Evolutionary conservation across 2,329 filamentous ascomycete species (phyloP).

Genomic region (Helminthosporium solani): DNA sequence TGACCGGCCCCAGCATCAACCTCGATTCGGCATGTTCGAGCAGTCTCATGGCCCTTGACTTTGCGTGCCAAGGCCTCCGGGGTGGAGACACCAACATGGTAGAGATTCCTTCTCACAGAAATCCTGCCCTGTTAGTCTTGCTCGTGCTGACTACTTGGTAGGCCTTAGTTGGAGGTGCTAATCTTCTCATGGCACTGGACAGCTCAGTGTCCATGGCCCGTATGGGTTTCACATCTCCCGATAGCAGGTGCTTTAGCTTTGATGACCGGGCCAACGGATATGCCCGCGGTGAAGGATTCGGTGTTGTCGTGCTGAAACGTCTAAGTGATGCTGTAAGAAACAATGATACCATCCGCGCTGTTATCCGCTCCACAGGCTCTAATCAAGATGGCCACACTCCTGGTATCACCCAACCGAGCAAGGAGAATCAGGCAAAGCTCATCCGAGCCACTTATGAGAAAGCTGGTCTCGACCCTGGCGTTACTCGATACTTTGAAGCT

Average conservation of each 20-base stretch:
- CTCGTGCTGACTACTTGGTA: not conserved
- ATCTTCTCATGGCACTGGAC: constrained; percentile 16
- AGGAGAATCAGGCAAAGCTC: constrained; percentile 47
- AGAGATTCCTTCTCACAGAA: not conserved
- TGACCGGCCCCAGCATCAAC: constrained; percentile 24
- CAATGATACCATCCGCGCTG: constrained; percentile 28
- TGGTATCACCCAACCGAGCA: constrained; percentile 26
- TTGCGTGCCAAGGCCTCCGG: constrained; percentile 19
- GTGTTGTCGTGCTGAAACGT: constrained; percentile 27
- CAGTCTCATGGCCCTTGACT: constrained; percentile 23
- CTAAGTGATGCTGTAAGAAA: constrained; percentile 17
- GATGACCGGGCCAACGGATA: constrained; percentile 64
- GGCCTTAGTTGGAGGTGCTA: not conserved
- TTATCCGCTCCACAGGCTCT: constrained; percentile 29
- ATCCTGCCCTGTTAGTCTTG: not conserved
- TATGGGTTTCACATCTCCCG: constrained; percentile 31
- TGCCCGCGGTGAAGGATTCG: constrained; percentile 61
- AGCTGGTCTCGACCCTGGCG: constrained; percentile 36
- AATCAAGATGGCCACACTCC: constrained; percentile 23
- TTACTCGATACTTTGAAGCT: constrained; percentile 28
- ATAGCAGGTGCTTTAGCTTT: constrained; percentile 32
- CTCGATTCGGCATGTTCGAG: constrained; percentile 33
- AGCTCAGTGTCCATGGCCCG: constrained; percentile 8
- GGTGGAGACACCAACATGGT: constrained; percentile 16
- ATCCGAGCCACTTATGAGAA: constrained; percentile 36